Base-by-base conservation (phyloP, 257 asterid species). In the Nicotiana knightiana region DNA sequence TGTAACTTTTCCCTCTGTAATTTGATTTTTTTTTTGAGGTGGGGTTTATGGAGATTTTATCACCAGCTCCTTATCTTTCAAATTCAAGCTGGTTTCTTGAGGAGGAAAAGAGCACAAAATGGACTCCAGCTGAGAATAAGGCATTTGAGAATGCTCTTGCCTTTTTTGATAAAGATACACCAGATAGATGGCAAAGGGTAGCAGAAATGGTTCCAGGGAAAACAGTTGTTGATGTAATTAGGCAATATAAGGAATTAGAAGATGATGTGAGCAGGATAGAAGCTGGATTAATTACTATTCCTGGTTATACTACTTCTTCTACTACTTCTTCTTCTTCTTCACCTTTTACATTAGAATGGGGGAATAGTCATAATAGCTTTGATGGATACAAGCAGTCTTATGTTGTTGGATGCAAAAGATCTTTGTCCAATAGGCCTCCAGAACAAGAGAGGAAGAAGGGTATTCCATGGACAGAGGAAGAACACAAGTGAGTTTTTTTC, bases 391-490 rank as follows among this genome's bases (percentile, higher is more conserved):
- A 86, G 39, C 97, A 88, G 2, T 82, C 92, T 30, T 87, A 83
- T 81, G 83, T 55, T 5, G 64, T 84, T 30, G 91, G 88, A 0
- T 91, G 92, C 17, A 86, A 90, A 84, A 91, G 90, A 77, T 71
- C 92, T 11, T 77, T 91, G n/a, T 63, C 91, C 3, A 71, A 61
- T 26, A 76, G 97, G 81, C 90, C 97, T n/a, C 76, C 88, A 1
- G 97, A 94, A 9, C 98, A 90, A 32, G 99, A 96, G 79, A 88
- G 98, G 84, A 96, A 96, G 80, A 96, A 94, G 89, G 99, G 98
- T 9, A 91, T 94, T 15, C 98, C 99, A 1, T 96, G 99, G 99
- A 96, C 99, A 1, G 97, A 96, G 83, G 98, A 96, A 39, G 99
- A 96, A 83, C 98, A 96, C 81, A 96, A 86, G 99, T 96, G 82